These are phyloP conservation scores for Rusavskia elegans DNA, from an alignment of 495 filamentous ascomycete genomes.

Conservation along the genomic window DNA sequence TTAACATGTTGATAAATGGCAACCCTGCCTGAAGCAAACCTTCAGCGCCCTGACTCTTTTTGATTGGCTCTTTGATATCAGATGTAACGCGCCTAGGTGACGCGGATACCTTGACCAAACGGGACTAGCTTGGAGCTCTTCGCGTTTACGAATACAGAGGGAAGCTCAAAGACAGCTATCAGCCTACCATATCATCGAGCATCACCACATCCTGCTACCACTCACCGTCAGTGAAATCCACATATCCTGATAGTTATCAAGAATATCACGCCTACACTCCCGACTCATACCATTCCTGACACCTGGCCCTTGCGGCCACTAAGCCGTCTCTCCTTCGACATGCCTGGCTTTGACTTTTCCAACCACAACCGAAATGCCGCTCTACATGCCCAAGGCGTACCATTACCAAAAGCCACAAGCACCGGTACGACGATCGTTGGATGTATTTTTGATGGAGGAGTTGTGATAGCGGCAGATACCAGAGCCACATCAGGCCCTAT, in stretches of 20 bases:
- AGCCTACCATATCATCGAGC: no score
- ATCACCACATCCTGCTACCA: no score
- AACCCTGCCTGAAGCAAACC: background rate
- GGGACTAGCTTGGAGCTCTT: background rate
- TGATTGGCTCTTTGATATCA: background rate
- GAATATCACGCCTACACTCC: background rate
- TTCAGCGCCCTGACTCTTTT: no score
- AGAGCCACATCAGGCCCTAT: slow-evolving; percentile 95
- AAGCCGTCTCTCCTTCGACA: slow-evolving; percentile 28
- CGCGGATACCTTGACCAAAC: background rate
- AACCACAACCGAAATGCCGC: slow-evolving; percentile 98
- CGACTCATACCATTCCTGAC: background rate
- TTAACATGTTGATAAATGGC: background rate
- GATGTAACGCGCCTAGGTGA: background rate
- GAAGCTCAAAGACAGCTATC: no score
- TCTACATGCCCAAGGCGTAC: slow-evolving; percentile 81
- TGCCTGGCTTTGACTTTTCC: slow-evolving; percentile 99
- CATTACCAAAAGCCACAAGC: slow-evolving; percentile 91
- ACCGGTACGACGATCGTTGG: slow-evolving; percentile 99
- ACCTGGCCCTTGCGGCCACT: background rate
- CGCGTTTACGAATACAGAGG: background rate
- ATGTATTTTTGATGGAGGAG: slow-evolving; percentile 90
- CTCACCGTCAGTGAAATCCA: no score
- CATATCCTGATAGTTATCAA: background rate
- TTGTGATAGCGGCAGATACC: slow-evolving; percentile 96